Base-by-base conservation (phyloP, 1,284 basidiomycete species). In the Retiboletus fuscus region DNA sequence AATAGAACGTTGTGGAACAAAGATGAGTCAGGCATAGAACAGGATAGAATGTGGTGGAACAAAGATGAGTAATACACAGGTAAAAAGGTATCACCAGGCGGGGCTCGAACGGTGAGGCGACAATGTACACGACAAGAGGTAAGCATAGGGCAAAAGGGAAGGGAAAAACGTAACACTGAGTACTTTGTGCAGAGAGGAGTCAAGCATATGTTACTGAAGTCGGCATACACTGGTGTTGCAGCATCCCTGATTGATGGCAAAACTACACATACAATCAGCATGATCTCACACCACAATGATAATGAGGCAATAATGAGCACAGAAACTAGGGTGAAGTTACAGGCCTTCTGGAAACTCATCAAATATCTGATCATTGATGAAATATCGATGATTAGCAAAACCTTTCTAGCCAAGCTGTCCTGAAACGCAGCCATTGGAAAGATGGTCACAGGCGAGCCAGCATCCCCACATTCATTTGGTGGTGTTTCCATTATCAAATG, bases 221-320 rank as follows among this genome's bases (percentile, higher is more conserved):
- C 66, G 0, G 64, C 64, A 16, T 70, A 74, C n/a, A 74, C 49
- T 1, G 71, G 55, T 1, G 57, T 70, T 3, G 61, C 69, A 15
- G 66, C 63, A 5, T 72, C 66, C 0, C 15, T 72, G 7, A 74
- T 72, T 26, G 55, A 69, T 10, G 61, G 71, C 4, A 72, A 74
- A n/a, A 72, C 63, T 3, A 68, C 57, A 0, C 69, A 73, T 28
- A 55, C 68, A 15, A 57, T 61, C 2, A 18, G 39, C 24, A 41
- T 61, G 0, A 61, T 61, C 34, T 58, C 18, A 28, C 53, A 13
- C 12, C 22, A 24, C 49, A 22, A 46, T 51, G 49, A 53, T 26
- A 10, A 5, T 18, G 20, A 15, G 20, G 55, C 51, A 53, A 55
- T 16, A n/a, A 55, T 30, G 28, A 30, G 30, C 18, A 10, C 12